These are phyloP conservation scores for Cyclotella sp. DNA, from an alignment of 108 stramenopile species.

Conservation along the genomic window DNA sequence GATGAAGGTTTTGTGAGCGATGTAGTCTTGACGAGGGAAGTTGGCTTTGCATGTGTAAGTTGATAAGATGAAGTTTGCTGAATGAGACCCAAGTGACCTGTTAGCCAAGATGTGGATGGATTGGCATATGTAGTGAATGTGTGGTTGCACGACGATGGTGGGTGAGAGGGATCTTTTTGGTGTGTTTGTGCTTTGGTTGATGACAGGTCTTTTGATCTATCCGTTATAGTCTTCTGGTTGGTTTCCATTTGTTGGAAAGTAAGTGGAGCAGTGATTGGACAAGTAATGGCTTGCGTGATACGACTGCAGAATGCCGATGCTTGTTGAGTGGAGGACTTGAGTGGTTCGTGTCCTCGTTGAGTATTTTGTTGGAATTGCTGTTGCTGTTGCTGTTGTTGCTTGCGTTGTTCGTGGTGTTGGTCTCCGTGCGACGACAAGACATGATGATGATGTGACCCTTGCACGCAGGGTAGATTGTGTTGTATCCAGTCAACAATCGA, in stretches of 20 bases:
- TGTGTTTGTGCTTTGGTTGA: neutral
- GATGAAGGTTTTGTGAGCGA: constrained; percentile 7
- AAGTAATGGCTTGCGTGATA: neutral
- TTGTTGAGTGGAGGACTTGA: neutral
- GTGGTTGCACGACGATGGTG: neutral
- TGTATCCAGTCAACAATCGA: neutral
- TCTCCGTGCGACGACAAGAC: neutral
- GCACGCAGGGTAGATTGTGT: neutral
- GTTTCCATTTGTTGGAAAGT: too few relatives aligned
- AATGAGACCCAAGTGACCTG: constrained; percentile 13
- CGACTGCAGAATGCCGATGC: neutral
- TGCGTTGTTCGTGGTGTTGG: neutral
- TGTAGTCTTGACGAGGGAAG: constrained; percentile 1
- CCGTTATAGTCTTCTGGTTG: too few relatives aligned
- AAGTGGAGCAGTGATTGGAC: too few relatives aligned
- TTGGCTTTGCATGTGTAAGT: neutral
- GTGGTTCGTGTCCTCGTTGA: neutral
- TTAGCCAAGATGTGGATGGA: constrained; percentile 5
- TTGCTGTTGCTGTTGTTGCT: neutral
- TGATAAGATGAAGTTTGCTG: neutral
- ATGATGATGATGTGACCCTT: neutral
- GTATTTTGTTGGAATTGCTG: neutral
- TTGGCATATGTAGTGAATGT: neutral
- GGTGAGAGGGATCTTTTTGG: neutral
- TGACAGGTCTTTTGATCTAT: too few relatives aligned